These are phyloP conservation scores for Penicillium steckii DNA, from an alignment of 495 filamentous ascomycete genomes.

Conservation along the genomic window DNA sequence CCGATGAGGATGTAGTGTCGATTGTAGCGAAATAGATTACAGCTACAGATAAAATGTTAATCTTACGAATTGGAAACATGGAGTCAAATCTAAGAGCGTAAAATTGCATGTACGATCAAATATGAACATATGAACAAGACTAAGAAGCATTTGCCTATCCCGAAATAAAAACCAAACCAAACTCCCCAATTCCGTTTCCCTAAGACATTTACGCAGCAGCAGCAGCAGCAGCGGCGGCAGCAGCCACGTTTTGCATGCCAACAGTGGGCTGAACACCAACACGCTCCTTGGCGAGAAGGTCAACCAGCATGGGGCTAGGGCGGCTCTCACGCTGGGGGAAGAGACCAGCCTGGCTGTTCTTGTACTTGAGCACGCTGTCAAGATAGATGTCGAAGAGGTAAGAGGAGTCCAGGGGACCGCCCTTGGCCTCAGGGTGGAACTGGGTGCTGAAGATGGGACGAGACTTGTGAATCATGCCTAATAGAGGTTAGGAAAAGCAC, in stretches of 20 bases:
- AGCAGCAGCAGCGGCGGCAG: conserved; percentile 39
- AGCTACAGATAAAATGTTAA: background rate
- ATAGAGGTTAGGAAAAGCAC: background rate
- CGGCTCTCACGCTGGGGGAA: conserved; percentile 69
- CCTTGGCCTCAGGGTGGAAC: conserved; percentile 98
- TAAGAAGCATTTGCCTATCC: background rate
- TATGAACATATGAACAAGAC: conserved; percentile 18
- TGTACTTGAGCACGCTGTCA: conserved; percentile 83
- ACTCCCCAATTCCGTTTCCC: conserved; percentile 10
- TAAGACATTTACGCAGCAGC: conserved; percentile 22
- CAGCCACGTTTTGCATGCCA: conserved; percentile 52
- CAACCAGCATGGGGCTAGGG: conserved; percentile 82
- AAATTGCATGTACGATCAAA: conserved; percentile 12
- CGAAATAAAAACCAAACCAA: conserved; percentile 14
- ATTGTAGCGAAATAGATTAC: conserved; percentile 61
- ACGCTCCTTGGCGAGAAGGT: conserved; percentile 88
- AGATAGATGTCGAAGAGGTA: conserved; percentile 97
- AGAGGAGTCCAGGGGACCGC: conserved; percentile 87
- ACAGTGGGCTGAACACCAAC: conserved; percentile 79
- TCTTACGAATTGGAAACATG: conserved; percentile 6
- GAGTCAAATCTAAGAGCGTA: conserved; percentile 3
- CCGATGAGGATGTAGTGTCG: conserved; percentile 96
- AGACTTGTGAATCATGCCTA: conserved; percentile 85
- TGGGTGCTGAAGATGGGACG: conserved; percentile 97
- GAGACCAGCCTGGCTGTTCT: conserved; percentile 70